These are phyloP conservation scores for Diaporthe australafricana DNA, from an alignment of 2,329 filamentous ascomycete species.

Conservation along the genomic window DNA sequence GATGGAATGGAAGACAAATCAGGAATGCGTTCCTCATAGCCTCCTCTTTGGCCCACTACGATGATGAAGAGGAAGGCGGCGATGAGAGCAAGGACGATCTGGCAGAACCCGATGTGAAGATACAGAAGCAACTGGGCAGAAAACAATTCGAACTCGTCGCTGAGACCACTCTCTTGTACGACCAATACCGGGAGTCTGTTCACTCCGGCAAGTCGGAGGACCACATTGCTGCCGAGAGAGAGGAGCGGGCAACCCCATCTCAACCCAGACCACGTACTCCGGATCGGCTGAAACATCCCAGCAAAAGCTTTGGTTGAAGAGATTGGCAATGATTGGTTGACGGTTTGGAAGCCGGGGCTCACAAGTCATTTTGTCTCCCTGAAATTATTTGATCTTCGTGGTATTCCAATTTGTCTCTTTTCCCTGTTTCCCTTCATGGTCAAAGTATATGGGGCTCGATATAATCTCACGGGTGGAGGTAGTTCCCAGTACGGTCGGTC, in stretches of 20 bases:
- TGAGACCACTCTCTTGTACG: neutral
- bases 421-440: too few relatives aligned
- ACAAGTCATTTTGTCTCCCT: too few relatives aligned
- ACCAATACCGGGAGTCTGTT: constrained; percentile 13
- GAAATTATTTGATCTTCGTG: too few relatives aligned
- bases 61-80: neutral
- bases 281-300: neutral
- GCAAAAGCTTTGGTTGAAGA: neutral
- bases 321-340: fast-evolving
- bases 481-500: too few relatives aligned
- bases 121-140: constrained; percentile 12
- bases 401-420: too few relatives aligned
- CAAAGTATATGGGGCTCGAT: too few relatives aligned
- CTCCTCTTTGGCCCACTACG: constrained; percentile 18
- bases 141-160: constrained; percentile 15
- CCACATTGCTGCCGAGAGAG: neutral
- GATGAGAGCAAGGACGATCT: neutral
- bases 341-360: too few relatives aligned
- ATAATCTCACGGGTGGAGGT: too few relatives aligned
- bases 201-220: constrained; percentile 12
- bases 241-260: constrained; percentile 1
- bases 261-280: neutral
- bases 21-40: constrained; percentile 49
- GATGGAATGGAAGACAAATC: constrained; percentile 50
- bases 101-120: neutral